Conservation (phyloP, 129 eudicot species). For the Arctium minus region DNA sequence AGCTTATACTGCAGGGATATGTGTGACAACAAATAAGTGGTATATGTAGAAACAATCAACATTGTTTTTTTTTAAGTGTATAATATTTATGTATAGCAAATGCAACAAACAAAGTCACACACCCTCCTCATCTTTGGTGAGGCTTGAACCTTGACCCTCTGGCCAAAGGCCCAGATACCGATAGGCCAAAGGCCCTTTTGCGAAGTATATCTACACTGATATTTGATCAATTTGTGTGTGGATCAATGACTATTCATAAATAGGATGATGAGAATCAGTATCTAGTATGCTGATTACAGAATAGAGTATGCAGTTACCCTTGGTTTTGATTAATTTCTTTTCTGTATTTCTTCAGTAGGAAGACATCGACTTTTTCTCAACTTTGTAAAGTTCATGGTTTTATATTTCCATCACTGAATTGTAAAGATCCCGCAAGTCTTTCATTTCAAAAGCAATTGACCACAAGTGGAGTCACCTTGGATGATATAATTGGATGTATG, state of each 20-base stretch:
- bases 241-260: background rate
- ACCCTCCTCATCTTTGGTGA: background rate
- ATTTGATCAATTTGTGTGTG: background rate
- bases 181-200: background rate
- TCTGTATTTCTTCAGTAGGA: background rate
- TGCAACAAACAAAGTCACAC: background rate
- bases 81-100: background rate
- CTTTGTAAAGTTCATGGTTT: background rate
- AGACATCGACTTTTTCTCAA: background rate
- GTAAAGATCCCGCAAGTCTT: background rate
- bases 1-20: conserved; percentile 4
- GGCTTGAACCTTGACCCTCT: background rate
- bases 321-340: background rate
- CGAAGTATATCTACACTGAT: background rate
- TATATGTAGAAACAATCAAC: background rate
- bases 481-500: background rate
- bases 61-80: background rate
- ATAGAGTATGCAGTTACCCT: background rate
- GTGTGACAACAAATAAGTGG: background rate
- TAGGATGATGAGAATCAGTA: background rate
- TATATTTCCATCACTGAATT: background rate
- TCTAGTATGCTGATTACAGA: background rate
- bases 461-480: background rate
- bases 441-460: background rate
- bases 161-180: background rate